Evolutionary conservation across 352 stramenopile genomes (phyloP), one percentile per base, ranked within the genome.

Genomic region (Saprolegnia diclina): DNA sequence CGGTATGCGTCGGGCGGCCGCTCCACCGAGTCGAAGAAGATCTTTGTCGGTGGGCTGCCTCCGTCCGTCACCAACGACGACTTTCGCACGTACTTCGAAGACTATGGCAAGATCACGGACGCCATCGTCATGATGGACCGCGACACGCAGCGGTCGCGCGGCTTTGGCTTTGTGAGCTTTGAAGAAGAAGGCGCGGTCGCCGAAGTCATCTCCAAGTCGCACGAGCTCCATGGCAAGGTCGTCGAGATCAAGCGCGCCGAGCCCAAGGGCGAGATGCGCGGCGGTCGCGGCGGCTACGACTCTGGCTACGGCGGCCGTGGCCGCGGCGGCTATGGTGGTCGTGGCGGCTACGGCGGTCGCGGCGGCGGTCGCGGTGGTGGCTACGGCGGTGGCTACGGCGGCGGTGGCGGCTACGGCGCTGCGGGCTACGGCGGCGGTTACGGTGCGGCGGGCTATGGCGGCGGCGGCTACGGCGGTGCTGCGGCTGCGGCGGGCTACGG

Each of bases 151-250:
- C 82, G 89, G 57, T 96, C 86, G 24, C 84, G 92, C 13, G 92
- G 92, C 62, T 98, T 98, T 72, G 92, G 91, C 32, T 98, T 98
- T 68, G 79, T 98, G 32, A 97, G 88, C 16, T 98, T 97, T 71
- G 89, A 96, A 65, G 87, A 95, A 62, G 85, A 96, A 77, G 79
- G 87, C 16, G 88, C 86, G 6, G 87, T 97, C 26, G 87, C 90
- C 0, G 88, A 95, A 67, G 89, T 97, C 56, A 85, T 96, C 50
- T 93, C 83, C 71, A 89, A 90, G 73, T 83, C 69, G 54, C 91
- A 97, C 74, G 87, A 96, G 74, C 84, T 97, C 53, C 89, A 96
- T 59, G 91, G 89, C 72, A 97, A 97, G 79, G 71, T 76, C 11
- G 83, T 97, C 7, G 89, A 96, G 66, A 91, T 95, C 73, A 96